Conservation (phyloP, 129 eudicot species). For the Lactuca saligna region DNA sequence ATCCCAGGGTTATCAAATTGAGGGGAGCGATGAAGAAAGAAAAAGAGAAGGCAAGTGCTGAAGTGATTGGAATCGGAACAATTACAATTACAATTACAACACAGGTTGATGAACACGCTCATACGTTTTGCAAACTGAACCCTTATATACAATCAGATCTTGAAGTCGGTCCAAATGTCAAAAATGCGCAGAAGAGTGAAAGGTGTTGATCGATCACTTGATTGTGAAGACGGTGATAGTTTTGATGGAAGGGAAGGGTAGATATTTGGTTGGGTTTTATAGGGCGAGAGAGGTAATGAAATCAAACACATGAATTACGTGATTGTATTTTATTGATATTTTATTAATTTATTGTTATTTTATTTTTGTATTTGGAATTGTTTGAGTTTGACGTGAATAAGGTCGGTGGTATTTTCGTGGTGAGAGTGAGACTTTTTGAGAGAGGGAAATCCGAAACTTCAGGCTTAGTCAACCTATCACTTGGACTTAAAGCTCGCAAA, state of each 20-base stretch:
- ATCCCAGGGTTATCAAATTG: constrained; percentile 20
- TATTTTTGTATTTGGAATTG: not conserved
- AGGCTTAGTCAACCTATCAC: no score
- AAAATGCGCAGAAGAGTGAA: not conserved
- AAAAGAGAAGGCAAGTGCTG: no score
- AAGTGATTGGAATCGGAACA: constrained; percentile 47
- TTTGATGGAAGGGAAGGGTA: not conserved
- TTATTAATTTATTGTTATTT: not conserved
- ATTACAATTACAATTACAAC: constrained; percentile 26
- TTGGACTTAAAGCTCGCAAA: no score
- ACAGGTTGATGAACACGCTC: constrained; percentile 56
- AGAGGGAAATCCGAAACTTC: no score
- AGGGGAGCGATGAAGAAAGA: constrained; percentile 1
- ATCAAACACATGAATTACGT: constrained; percentile 33
- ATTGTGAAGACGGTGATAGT: constrained; percentile 14
- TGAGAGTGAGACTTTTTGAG: not conserved
- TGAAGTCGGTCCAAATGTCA: constrained; percentile 5
- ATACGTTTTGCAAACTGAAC: constrained; percentile 49
- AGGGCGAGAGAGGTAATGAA: not conserved
- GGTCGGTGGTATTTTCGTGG: constrained; percentile 25
- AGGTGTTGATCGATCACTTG: not conserved
- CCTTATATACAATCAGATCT: not conserved
- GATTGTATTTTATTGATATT: constrained; percentile 3
- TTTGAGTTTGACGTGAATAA: not conserved
- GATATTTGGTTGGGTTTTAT: constrained; percentile 34